Conservation (phyloP, 257 asterid genomes). For the Ligustrum vulgare region DNA sequence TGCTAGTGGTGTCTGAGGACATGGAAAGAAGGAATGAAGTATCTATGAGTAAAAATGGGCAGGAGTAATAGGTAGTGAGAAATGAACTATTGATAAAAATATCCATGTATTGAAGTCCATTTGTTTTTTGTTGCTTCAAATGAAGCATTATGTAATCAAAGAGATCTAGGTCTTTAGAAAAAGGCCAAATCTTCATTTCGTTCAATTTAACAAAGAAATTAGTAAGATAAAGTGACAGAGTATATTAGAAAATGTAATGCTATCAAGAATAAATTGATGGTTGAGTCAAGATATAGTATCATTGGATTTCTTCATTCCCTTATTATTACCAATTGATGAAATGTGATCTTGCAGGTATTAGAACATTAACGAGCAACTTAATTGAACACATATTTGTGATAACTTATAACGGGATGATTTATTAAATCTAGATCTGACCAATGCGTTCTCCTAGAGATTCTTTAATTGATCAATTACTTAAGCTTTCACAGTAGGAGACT, state of each 20-base stretch:
- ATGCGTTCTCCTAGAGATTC: background rate
- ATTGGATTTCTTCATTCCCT: background rate
- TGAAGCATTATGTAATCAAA: background rate
- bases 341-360: conserved; percentile 8
- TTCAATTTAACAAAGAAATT: background rate
- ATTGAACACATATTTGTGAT: background rate
- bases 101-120: background rate
- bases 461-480: conserved; percentile 9
- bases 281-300: conserved; percentile 6
- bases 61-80: background rate
- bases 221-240: background rate
- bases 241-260: conserved; percentile 3
- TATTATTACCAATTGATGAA: conserved; percentile 3
- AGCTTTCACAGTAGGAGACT: conserved; percentile 1
- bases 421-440: background rate
- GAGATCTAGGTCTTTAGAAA: background rate
- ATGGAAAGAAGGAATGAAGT: background rate
- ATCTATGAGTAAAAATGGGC: background rate
- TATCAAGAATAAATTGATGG: conserved; percentile 11
- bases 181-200: background rate
- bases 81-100: background rate
- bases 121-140: conserved; percentile 6
- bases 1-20: background rate
- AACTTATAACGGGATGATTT: background rate
- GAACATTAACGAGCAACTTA: background rate